Evolutionary conservation across 2,329 filamentous ascomycete genomes (phyloP).

Genomic region (Cytospora piceicola): DNA sequence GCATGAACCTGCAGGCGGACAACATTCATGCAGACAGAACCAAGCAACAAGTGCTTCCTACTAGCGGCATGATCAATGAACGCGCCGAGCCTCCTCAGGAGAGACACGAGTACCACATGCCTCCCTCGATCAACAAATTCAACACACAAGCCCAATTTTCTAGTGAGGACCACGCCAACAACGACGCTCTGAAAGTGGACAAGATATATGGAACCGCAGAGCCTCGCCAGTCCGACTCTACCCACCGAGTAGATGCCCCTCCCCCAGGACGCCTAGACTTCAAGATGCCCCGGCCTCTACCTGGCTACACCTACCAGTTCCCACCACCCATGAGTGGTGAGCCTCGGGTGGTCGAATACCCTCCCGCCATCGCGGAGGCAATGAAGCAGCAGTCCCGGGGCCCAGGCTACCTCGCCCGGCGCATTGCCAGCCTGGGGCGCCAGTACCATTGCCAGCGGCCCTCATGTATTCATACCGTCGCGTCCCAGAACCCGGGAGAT

Average conservation of each 20-base stretch:
- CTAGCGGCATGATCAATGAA: not conserved
- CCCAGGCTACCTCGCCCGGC: too few relatives aligned
- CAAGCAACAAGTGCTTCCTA: not conserved
- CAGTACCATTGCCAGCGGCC: not conserved
- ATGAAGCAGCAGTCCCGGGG: not conserved
- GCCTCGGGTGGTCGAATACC: not conserved
- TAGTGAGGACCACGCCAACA: not conserved
- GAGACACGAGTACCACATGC: not conserved
- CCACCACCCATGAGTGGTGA: not conserved
- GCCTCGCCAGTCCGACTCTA: too few relatives aligned
- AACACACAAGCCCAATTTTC: not conserved
- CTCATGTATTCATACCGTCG: not conserved
- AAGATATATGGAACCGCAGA: not conserved
- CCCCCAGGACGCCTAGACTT: not conserved
- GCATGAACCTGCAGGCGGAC: not conserved
- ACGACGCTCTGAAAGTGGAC: not conserved
- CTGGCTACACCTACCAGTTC: not conserved
- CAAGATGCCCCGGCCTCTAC: not conserved
- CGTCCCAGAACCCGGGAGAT: not conserved
- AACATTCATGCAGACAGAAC: not conserved
- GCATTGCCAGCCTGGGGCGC: not conserved
- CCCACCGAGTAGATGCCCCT: not conserved
- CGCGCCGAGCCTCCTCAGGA: not conserved
- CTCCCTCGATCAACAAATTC: not conserved
- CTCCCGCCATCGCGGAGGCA: not conserved